phyloP scores from a whole-genome alignment of 139 green algal genomes.

The Closterium sp. region DNA sequence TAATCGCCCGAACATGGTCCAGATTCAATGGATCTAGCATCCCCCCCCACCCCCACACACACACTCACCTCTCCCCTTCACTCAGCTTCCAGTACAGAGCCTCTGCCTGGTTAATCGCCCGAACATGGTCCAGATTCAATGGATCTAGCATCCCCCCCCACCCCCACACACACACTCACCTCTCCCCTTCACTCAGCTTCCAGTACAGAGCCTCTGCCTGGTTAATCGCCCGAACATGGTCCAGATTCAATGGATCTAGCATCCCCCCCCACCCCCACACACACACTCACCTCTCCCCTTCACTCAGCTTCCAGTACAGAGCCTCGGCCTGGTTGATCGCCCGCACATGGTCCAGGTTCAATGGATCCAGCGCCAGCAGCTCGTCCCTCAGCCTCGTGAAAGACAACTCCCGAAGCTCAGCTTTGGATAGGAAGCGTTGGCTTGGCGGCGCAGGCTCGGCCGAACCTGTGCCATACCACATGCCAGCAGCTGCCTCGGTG shows the following conservation, averaged over 20 bases:
- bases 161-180: constrained; percentile 6
- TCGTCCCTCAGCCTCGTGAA: constrained; percentile 75
- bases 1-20: constrained; percentile 75
- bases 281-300: no score
- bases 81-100: constrained; percentile 77
- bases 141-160: constrained; percentile 54
- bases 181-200: constrained; percentile 55
- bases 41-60: no score
- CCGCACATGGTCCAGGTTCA: constrained; percentile 72
- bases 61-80: no score
- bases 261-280: constrained; percentile 7
- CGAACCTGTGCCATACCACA: background rate
- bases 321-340: constrained; percentile 87
- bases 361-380: constrained; percentile 62
- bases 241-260: constrained; percentile 66
- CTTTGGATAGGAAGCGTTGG: background rate
- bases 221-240: constrained; percentile 81
- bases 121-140: constrained; percentile 72
- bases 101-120: constrained; percentile 83
- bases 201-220: constrained; percentile 87
- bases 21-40: constrained; percentile 68
- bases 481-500: background rate
- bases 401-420: background rate
- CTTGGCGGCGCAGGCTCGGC: background rate
- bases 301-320: constrained; percentile 72